phyloP scores from a whole-genome alignment of 2,329 filamentous ascomycete species.

The Trichothecium sympodiale region DNA sequence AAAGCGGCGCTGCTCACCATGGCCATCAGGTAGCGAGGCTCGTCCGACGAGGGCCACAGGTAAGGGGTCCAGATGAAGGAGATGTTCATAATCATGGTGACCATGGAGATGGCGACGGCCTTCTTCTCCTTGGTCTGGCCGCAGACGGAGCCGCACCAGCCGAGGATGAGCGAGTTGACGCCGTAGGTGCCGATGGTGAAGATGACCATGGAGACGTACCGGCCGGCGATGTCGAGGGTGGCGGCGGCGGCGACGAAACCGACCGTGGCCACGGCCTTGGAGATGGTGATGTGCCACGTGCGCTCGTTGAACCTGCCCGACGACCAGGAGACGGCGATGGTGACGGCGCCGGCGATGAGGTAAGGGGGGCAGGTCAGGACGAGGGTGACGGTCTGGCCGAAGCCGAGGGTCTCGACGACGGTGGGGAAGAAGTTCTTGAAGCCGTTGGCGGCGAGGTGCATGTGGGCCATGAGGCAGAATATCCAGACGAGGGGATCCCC shows the following conservation, averaged over 20 bases:
- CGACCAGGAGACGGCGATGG: conserved; percentile 12
- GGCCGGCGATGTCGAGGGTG: conserved; percentile 12
- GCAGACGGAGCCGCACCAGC: conserved; percentile 24
- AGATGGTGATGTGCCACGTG: conserved; percentile 29
- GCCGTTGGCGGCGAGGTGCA: conserved; percentile 35
- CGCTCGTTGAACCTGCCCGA: conserved; percentile 30
- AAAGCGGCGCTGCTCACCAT: conserved; percentile 22
- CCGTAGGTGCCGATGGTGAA: conserved; percentile 15
- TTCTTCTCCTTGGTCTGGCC: conserved; percentile 33
- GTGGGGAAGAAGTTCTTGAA: conserved; percentile 25
- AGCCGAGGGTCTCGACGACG: conserved; percentile 24
- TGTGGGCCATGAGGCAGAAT: conserved; percentile 36
- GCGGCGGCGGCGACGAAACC: conserved; percentile 21
- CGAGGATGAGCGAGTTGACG: conserved; percentile 26
- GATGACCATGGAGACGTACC: conserved; percentile 11
- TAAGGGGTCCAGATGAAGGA: conserved; percentile 35
- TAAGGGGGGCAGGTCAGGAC: conserved; percentile 28
- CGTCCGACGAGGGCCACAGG: conserved; percentile 27
- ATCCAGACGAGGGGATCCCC: conserved; percentile 32
- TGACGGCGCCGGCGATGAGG: conserved; percentile 15
- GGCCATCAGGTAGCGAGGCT: conserved; percentile 28
- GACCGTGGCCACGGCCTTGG: conserved; percentile 24
- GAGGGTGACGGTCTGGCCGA: conserved; percentile 31
- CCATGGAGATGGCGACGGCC: conserved; percentile 27
- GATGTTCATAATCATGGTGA: conserved; percentile 30